Base-by-base conservation (phyloP, 164 flowering plant species). In the Houttuynia cordata region DNA sequence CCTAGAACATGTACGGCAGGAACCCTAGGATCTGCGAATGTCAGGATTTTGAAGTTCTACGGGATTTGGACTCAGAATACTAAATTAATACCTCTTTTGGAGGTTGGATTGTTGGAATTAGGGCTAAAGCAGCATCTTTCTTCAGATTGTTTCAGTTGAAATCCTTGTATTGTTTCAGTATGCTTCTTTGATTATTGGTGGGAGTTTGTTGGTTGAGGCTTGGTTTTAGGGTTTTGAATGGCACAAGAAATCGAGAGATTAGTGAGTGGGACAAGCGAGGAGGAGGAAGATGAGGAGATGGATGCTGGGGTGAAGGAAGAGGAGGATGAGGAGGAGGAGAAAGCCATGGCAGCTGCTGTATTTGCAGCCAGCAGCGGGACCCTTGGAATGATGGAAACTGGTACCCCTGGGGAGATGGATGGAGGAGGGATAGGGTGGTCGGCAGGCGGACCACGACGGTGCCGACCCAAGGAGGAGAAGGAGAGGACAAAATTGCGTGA, bases 401-500 rank as follows among this genome's bases (percentile, higher is more conserved):
- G 23, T 76, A 73, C n/a, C 78, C 62, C 52, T 53, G 62, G 56
- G 83, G 78, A 68, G 39, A 50, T 24, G 63, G 42, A 61, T 24
- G 86, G 14, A 4, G 49, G 17, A 79, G 47, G 81, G 73, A 70
- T 70, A 77, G 51, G 57, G 62, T 58, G 7, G 78, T 73, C 21
- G 54, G 75, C 67, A 24, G 86, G 86, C 24, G 81, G 74, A 18
- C 52, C 56, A 21, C 65, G 92, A 59, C 76, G 97, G 80, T 74
- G 82, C 63, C 77, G 99, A 61, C 97, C 99, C 1, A 60, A 81
- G 21, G 99, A 93, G 66, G 99, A 93, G 71, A 93, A 88, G 74
- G 99, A 93, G 74, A 77, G 97, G 67, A 93, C 99, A 10, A 93
- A 93, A 75, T 71, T 93, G 30, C 72, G 99, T 58, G 99, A 93